These are phyloP conservation scores for Lycium ferocissimum DNA, from an alignment of 257 asterid genomes.

Conservation along the genomic window DNA sequence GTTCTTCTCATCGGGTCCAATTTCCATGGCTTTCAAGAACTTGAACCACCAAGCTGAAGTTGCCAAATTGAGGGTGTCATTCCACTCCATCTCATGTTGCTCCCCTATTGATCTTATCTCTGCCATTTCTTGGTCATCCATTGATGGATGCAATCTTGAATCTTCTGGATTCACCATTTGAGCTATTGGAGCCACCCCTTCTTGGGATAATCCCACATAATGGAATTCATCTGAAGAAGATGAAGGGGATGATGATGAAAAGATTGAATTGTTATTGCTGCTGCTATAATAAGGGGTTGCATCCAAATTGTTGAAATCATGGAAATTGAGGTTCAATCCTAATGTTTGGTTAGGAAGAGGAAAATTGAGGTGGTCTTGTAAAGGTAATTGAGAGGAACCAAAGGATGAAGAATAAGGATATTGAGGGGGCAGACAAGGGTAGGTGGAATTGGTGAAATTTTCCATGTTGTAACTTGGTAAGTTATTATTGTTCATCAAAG, in stretches of 20 bases:
- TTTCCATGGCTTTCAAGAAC: constrained; percentile 77
- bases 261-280: constrained; percentile 53
- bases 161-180: constrained; percentile 46
- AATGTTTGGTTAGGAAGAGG: constrained; percentile 87
- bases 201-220: constrained; percentile 41
- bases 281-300: constrained; percentile 43
- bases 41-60: constrained; percentile 94
- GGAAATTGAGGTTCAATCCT: constrained; percentile 92
- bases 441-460: constrained; percentile 50
- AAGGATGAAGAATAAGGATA: constrained; percentile 58
- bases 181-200: constrained; percentile 31
- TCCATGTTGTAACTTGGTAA: constrained; percentile 45
- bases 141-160: constrained; percentile 65
- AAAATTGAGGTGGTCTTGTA: constrained; percentile 65
- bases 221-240: constrained; percentile 69
- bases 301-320: constrained; percentile 69
- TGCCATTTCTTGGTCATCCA: constrained; percentile 93
- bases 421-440: constrained; percentile 46
- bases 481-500: constrained; percentile 41
- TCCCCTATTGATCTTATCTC: constrained; percentile 94
- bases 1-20: constrained; percentile 48
- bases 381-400: constrained; percentile 47
- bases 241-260: constrained; percentile 62
- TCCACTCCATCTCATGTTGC: constrained; percentile 92
- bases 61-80: constrained; percentile 78